These are phyloP conservation scores for Talaromyces sp. DNA, from an alignment of 2,329 filamentous ascomycete genomes.

Conservation along the genomic window DNA sequence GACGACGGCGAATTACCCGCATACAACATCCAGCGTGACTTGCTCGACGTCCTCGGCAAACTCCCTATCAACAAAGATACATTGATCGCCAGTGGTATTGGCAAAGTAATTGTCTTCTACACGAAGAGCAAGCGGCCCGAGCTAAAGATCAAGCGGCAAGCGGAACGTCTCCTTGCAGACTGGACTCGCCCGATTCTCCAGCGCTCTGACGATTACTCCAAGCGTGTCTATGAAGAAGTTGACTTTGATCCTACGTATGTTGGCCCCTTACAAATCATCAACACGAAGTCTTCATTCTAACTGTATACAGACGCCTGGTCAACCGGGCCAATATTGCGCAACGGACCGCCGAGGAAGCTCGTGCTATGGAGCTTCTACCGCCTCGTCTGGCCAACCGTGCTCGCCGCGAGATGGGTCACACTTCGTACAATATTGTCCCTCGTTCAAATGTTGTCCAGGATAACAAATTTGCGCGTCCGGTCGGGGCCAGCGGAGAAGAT, in stretches of 20 bases:
- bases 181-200: slow-evolving; percentile 95
- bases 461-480: slow-evolving; percentile 40
- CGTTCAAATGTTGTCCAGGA: slow-evolving; percentile 47
- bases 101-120: slow-evolving; percentile 95
- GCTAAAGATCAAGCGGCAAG: slow-evolving; percentile 82
- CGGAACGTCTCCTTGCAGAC: slow-evolving; percentile 84
- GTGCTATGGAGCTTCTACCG: slow-evolving; percentile 47
- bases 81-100: slow-evolving; percentile 84
- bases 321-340: slow-evolving; percentile 21
- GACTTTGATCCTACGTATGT: slow-evolving; percentile 53
- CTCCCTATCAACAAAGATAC: slow-evolving; percentile 88
- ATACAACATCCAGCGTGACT: slow-evolving; percentile 94
- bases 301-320: slow-evolving; percentile 28
- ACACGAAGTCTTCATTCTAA: not conserved
- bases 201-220: slow-evolving; percentile 90
- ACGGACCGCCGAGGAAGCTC: slow-evolving; percentile 43
- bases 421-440: slow-evolving; percentile 59
- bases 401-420: slow-evolving; percentile 52
- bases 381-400: slow-evolving; percentile 53
- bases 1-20: slow-evolving; percentile 91
- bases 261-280: not conserved
- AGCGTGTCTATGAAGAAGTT: slow-evolving; percentile 58
- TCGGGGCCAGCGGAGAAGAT: slow-evolving; percentile 43
- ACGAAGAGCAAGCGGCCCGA: slow-evolving; percentile 91
- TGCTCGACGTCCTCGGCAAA: slow-evolving; percentile 73